phyloP scores from a whole-genome alignment of 2,329 filamentous ascomycete species.

The Cladosporium sp. region DNA sequence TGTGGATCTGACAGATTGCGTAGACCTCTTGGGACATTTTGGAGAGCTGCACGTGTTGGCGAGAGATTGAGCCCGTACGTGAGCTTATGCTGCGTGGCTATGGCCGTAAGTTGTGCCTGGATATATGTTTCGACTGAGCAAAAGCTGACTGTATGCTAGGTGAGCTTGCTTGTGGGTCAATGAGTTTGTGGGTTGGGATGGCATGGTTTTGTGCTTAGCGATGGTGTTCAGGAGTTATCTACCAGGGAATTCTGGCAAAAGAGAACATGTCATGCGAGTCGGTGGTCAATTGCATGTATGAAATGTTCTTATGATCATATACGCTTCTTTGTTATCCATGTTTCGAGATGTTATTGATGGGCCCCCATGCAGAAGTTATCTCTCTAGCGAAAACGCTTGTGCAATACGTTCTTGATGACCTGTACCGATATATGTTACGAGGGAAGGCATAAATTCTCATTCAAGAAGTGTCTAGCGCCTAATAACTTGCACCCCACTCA shows the following conservation, averaged over 20 bases:
- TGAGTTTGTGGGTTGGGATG: background rate
- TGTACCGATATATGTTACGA: no score
- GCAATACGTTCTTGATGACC: no score
- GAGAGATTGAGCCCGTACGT: slow-evolving; percentile 94
- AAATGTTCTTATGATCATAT: no score
- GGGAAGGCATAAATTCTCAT: background rate
- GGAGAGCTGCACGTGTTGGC: slow-evolving; percentile 91
- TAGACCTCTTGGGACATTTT: slow-evolving; percentile 68
- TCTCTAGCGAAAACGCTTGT: no score
- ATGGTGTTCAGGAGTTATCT: slow-evolving; percentile 10
- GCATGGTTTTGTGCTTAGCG: slow-evolving; percentile 1
- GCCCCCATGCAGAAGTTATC: no score
- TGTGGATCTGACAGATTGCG: background rate
- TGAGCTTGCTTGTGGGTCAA: slow-evolving; percentile 12
- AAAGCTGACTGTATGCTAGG: background rate
- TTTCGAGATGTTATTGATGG: no score
- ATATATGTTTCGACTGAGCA: background rate
- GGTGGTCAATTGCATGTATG: background rate
- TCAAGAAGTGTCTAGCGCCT: background rate
- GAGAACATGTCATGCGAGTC: background rate
- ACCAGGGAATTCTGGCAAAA: background rate
- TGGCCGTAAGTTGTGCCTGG: slow-evolving; percentile 66
- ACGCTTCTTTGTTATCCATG: no score
- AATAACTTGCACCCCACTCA: slow-evolving; percentile 7
- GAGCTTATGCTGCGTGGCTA: slow-evolving; percentile 84